phyloP scores from a whole-genome alignment of 2,329 filamentous ascomycete species.

The Aspergillus melleus region DNA sequence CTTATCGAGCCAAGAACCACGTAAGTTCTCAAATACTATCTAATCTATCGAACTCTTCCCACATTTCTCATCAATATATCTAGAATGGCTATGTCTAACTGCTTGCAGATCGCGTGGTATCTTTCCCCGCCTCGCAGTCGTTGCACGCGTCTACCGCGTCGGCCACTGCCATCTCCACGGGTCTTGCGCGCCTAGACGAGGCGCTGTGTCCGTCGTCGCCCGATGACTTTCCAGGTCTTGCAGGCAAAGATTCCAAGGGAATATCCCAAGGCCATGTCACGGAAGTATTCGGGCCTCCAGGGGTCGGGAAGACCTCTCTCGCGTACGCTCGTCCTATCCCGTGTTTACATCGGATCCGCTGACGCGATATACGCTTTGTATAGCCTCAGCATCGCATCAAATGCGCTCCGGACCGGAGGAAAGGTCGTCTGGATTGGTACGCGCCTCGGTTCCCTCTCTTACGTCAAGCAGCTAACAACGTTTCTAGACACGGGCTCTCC shows the following conservation, averaged over 20 bases:
- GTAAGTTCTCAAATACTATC: constrained; percentile 21
- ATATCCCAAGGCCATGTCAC: constrained; percentile 75
- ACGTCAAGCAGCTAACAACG: background rate
- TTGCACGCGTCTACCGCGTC: constrained; percentile 29
- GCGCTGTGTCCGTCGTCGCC: constrained; percentile 18
- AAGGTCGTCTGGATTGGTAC: constrained; percentile 81
- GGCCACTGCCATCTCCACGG: constrained; percentile 38
- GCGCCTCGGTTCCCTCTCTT: constrained; percentile 24
- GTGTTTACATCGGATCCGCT: constrained; percentile 11
- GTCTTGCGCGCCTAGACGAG: constrained; percentile 50
- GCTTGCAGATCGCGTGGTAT: constrained; percentile 30
- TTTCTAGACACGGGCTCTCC: constrained; percentile 50
- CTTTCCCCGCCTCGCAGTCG: constrained; percentile 39
- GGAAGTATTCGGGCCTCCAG: constrained; percentile 85
- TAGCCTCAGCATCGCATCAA: constrained; percentile 70
- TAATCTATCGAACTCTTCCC: background rate
- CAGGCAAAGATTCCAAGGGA: constrained; percentile 49
- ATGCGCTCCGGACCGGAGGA: constrained; percentile 60
- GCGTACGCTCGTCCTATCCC: constrained; percentile 57
- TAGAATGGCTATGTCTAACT: constrained; percentile 2
- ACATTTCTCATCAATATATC: background rate
- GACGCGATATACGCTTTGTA: constrained; percentile 1
- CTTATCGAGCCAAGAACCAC: constrained; percentile 29
- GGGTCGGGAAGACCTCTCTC: constrained; percentile 79
- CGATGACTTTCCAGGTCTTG: constrained; percentile 16